Percentiles rank a stretch among this genome's conserved stretches.
Conservation (phyloP, 2,329 filamentous ascomycete species). For the Diaporthe eres region DNA sequence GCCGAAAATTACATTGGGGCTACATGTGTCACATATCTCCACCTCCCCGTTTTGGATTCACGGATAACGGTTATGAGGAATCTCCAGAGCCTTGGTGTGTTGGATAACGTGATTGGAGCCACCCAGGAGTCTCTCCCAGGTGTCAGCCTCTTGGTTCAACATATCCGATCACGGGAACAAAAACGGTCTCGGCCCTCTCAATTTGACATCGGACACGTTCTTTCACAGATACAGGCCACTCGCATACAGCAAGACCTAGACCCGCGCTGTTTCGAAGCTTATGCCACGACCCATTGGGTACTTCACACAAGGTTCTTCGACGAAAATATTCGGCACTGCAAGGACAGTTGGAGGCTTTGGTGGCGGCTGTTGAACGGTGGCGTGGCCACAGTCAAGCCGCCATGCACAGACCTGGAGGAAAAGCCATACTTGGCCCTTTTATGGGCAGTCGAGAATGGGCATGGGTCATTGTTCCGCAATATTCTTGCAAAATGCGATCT, state of each 20-base stretch:
- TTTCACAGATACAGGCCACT: background rate
- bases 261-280: background rate
- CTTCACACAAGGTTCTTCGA: slow-evolving; percentile 3
- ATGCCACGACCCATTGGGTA: background rate
- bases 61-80: background rate
- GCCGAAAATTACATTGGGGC: slow-evolving; percentile 18
- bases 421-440: background rate
- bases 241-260: background rate
- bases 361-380: background rate
- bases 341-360: background rate
- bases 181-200: background rate
- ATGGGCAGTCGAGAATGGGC: background rate
- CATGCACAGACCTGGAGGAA: background rate
- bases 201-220: background rate
- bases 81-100: background rate
- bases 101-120: background rate
- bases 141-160: background rate
- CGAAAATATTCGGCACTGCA: background rate
- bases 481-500: background rate
- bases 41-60: background rate
- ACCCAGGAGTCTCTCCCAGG: background rate
- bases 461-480: background rate
- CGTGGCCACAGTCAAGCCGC: background rate
- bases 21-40: slow-evolving; percentile 32
- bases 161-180: background rate